Evolutionary conservation across 192 early-diverging fungal genomes (phyloP), one percentile per base, ranked within the genome.

Genomic region (Allomyces javanicus): DNA sequence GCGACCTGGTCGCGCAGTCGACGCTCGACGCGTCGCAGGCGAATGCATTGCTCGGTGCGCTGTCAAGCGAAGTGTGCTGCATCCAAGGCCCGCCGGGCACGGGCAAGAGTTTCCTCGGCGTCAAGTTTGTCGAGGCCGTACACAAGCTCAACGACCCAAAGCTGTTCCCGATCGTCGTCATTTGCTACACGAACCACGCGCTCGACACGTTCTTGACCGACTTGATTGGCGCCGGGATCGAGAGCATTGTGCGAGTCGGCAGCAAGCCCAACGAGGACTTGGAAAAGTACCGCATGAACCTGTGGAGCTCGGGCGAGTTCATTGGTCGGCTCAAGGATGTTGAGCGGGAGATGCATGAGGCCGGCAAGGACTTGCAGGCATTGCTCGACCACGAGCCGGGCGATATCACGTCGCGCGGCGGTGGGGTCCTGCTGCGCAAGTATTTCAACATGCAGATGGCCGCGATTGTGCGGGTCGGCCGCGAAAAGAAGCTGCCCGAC

Each of bases 41-140:
- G 1, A 43, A 43, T 1, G 77, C 81, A 9, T 67, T 85, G 33
- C 71, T 79, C 3, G 64, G 75, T 10, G 78, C 78, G 9, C 63
- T 85, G 14, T 69, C 68, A 9, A 68, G 70, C 21, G 80, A 81
- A 68, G 66, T 85, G 23, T 74, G 77, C 0, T 66, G 80, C 9
- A 82, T 85, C 65, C 80, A 82, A 69, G 84, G 82, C 75, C 83
- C 80, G 6, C 79, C 79, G 3, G 77, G 81, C n/a, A 83, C 76
- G 0, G 78, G 78, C 9, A 83, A 79, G 67, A 73, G 79, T 22
- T 76, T 64, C 44, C 72, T 83, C 45, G 81, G 83, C 25, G 74
- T 85, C 1, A 69, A 78, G 65, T 61, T 79, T 25, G 76, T 80
- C 66, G 64, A 63, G 21, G 75, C 74, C 17, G 70, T 80, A 4